Base-by-base conservation (phyloP, 768 basidiomycete genomes). In the Obba rivulosa region DNA sequence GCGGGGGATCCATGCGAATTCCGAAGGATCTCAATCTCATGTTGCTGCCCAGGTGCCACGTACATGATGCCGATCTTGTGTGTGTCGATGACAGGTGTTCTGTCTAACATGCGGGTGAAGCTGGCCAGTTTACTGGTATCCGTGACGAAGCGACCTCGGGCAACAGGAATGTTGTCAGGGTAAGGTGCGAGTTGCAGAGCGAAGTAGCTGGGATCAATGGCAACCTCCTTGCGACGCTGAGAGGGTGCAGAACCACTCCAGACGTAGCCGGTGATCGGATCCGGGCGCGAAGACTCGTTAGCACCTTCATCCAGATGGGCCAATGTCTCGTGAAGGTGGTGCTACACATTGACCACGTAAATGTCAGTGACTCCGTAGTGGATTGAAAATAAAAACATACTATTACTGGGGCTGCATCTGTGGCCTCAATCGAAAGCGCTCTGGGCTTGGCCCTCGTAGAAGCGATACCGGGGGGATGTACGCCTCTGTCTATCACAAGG, bases 11-110 rank as follows among this genome's bases (percentile, higher is more conserved):
- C 96, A 62, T 95, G 85, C 1, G 80, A 79, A 64, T 99, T 99
- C 49, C 77, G 75, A 17, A 99, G 76, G 45, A 98, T 97, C 48
- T 95, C 91, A 16, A 69, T 65, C 63, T 98, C 95, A 34, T 79
- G 69, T 8, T 73, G 83, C 66, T 98, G 96, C 2, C 91, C 92
- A 3, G 92, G 90, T 0, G 87, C 94, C 39, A 93, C 95, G 58
- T 98, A 99, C 70, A 99, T 76, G 48, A 99, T 87, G 3, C 92
- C 96, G 31, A 98, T 86, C 66, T 96, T 95, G 67, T 98, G 92
- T 0, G 90, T 93, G 66, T 99, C 96, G 51, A 99, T 94, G 57
- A 98, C 92, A 0, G 93, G 94, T 36, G 88, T 86, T 37, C 78
- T 72, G 57, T 96, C 92, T 39, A 98, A 75, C 7, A 75, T 76